Base-by-base conservation (phyloP, 139 green algal species). In the Eudorina sp. region DNA sequence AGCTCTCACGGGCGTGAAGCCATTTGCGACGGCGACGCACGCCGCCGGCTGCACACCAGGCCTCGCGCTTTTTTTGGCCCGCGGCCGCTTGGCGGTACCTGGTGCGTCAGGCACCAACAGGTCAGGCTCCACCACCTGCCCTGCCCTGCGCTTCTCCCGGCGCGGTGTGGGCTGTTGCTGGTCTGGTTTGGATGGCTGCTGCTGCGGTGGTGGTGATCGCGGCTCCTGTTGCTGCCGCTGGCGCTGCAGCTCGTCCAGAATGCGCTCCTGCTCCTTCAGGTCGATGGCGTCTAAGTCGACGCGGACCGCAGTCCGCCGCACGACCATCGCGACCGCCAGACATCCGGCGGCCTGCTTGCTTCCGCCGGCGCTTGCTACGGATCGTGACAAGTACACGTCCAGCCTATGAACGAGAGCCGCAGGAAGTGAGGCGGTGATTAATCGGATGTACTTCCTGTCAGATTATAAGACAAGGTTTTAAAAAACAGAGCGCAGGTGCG, bases 221-320 rank as follows among this genome's bases (percentile, higher is more conserved):
- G 7, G 34, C 36, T 72, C 23, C 23, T 13, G 53, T 3, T 45
- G 60, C 80, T 66, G 11, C 7, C 16, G 34, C 2, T 21, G 41
- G 21, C 27, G 25, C 81, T 78, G 31, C 69, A 70, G 31, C 6
- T 81, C 55, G 13, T 76, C 60, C 64, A 94, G 85, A 31, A 94
- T 82, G 43, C 74, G 86, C 41, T 89, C 60, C 85, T 94, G 91
- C 88, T 94, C 88, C 11, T 3, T 73, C 29, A 94, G 43, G 48
- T 94, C 91, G 16, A 95, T 79, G 0, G 19, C 41, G 1, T 21
- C 45, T 53, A 95, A 60, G 43, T 95, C 91, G 7, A 95, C 53
- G 0, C 18, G n/a, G 21, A 19, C 25, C 2, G 40, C 27, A 31
- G 38, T 41, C n/a, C n/a, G n/a, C n/a, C n/a, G n/a, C n/a, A n/a